Percentiles rank a stretch among this genome's conserved stretches.
These are phyloP conservation scores for Chaetoceros muelleri DNA, from an alignment of 108 stramenopile species.

Conservation along the genomic window DNA sequence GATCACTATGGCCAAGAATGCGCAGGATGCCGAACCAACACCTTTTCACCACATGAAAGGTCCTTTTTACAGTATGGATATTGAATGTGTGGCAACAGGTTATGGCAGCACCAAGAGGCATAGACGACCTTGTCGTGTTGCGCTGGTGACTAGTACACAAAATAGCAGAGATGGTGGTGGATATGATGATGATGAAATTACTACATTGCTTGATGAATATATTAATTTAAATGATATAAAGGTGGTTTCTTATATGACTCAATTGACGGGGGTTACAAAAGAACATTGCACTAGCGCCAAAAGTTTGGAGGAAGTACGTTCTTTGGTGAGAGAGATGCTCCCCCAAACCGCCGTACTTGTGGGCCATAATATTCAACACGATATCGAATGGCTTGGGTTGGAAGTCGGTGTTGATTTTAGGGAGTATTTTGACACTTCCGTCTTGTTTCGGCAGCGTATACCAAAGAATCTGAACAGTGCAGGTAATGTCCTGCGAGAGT, in stretches of 20 bases:
- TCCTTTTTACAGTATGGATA: constrained; percentile 11
- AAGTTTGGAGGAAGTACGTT: constrained; percentile 4
- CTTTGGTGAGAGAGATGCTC: neutral
- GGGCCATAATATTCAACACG: constrained; percentile 12
- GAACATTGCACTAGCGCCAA: neutral
- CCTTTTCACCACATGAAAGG: neutral
- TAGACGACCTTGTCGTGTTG: constrained; percentile 5
- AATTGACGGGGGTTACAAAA: constrained; percentile 10
- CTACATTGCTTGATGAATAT: neutral
- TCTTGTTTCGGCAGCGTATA: constrained; percentile 8
- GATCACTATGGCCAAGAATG: neutral
- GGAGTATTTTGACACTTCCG: neutral
- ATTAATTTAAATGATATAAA: neutral
- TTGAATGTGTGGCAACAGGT: constrained; percentile 22
- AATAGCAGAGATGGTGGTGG: constrained; percentile 3
- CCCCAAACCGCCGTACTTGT: constrained; percentile 10
- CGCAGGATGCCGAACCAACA: neutral
- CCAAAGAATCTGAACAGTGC: constrained; percentile 1
- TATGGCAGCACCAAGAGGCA: neutral
- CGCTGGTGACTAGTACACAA: too few relatives aligned
- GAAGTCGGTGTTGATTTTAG: constrained; percentile 10
- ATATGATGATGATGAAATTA: constrained; percentile 5
- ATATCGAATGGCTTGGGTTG: constrained; percentile 13
- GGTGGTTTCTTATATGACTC: constrained; percentile 10
- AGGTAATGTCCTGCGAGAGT: neutral